These are phyloP conservation scores for Fraxinus nigra DNA, from an alignment of 305 asterid species.

Conservation along the genomic window DNA sequence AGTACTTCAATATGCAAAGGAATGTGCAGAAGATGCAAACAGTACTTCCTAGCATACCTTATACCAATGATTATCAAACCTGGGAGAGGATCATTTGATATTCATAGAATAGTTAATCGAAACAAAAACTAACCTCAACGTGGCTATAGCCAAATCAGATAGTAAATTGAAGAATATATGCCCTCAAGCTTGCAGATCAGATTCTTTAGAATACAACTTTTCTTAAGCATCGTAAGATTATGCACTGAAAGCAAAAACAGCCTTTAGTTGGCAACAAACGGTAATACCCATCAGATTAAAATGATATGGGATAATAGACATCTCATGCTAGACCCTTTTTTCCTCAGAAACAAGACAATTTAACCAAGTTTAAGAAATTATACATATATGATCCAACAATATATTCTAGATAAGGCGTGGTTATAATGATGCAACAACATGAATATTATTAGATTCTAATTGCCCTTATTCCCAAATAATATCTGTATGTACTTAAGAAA, in stretches of 20 bases:
- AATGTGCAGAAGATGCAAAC: neutral
- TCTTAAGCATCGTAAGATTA: neutral
- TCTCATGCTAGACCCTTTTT: neutral
- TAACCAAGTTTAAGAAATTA: neutral
- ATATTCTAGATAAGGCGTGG: too few species aligned
- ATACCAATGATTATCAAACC: neutral
- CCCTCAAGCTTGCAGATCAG: neutral
- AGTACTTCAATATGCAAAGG: neutral
- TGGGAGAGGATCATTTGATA: neutral
- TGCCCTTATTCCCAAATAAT: neutral
- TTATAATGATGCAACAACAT: too few species aligned
- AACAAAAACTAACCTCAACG: neutral
- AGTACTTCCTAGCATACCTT: neutral
- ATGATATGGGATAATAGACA: too few species aligned
- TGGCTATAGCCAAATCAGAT: neutral
- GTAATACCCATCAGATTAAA: too few species aligned
- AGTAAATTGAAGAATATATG: neutral
- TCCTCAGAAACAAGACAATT: neutral
- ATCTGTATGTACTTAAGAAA: neutral
- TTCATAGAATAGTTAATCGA: neutral
- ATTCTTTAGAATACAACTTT: neutral
- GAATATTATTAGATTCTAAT: too few species aligned
- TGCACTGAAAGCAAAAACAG: neutral
- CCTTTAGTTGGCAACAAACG: neutral
- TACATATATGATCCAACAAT: neutral